Conservation (phyloP, 768 basidiomycete genomes). For the Lactarius tabidus region DNA sequence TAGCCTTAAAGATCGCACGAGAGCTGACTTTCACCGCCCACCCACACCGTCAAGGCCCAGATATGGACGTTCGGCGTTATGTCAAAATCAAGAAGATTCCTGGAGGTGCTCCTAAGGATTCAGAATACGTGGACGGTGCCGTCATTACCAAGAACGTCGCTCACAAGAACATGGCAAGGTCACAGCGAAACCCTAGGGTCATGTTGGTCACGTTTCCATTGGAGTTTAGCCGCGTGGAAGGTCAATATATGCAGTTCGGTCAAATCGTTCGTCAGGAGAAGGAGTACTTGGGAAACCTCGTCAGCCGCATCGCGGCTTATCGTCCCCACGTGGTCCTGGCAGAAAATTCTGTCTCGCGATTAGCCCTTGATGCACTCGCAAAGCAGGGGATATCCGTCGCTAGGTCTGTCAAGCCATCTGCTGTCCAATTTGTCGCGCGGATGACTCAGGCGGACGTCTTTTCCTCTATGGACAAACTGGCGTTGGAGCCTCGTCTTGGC, state of each 20-base stretch:
- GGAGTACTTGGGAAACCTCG: slow-evolving; percentile 85
- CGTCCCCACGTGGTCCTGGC: slow-evolving; percentile 91
- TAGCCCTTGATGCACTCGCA: slow-evolving; percentile 84
- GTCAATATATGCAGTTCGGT: slow-evolving; percentile 90
- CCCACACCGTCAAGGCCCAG: slow-evolving; percentile 76
- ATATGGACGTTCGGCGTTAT: slow-evolving; percentile 92
- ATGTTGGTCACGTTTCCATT: slow-evolving; percentile 96
- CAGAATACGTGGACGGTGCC: slow-evolving; percentile 94
- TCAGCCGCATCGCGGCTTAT: slow-evolving; percentile 82
- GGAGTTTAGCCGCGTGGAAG: slow-evolving; percentile 89
- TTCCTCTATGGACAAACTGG: slow-evolving; percentile 92
- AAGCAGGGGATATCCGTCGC: slow-evolving; percentile 88
- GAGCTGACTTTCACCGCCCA: slow-evolving; percentile 74
- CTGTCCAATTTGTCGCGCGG: slow-evolving; percentile 82
- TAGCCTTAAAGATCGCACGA: slow-evolving; percentile 82
- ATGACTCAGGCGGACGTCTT: slow-evolving; percentile 95
- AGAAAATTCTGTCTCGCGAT: slow-evolving; percentile 84
- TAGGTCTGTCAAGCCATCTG: slow-evolving; percentile 80
- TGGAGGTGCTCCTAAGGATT: slow-evolving; percentile 86
- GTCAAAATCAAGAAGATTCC: slow-evolving; percentile 99
- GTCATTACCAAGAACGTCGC: slow-evolving; percentile 98
- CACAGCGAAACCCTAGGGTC: slow-evolving; percentile 80
- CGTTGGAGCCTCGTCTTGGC: slow-evolving; percentile 83
- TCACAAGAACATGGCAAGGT: slow-evolving; percentile 89
- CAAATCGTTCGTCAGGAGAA: slow-evolving; percentile 90